A percentile compares a stretch with the other conserved stretches of the same genome.
phyloP scores from a whole-genome alignment of 2,329 filamentous ascomycete genomes.

The Exserohilum rostratum region DNA sequence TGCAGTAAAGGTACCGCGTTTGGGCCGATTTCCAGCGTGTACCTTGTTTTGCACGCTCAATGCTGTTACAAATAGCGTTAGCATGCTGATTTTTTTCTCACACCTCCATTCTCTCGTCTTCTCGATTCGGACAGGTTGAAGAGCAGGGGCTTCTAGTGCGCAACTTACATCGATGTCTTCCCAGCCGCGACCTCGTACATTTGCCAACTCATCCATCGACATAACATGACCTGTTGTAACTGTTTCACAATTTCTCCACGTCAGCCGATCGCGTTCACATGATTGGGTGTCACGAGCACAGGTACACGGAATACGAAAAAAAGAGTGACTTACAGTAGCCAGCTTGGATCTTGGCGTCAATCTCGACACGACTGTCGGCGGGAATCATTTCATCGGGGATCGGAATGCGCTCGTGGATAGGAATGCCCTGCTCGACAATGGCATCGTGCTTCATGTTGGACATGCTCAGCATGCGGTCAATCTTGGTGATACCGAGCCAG shows the following conservation, averaged over 20 bases:
- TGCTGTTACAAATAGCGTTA: slow-evolving; percentile 40
- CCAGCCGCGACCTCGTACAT: slow-evolving; percentile 90
- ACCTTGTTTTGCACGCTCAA: slow-evolving; percentile 16
- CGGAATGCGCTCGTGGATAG: slow-evolving; percentile 87
- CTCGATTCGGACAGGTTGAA: slow-evolving; percentile 5
- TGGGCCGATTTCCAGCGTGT: slow-evolving; percentile 6
- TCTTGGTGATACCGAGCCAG: slow-evolving; percentile 98
- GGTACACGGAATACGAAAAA: not conserved
- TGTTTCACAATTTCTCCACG: slow-evolving; percentile 25
- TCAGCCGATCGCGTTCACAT: slow-evolving; percentile 22
- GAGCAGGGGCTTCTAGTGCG: slow-evolving; percentile 4
- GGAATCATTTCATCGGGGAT: slow-evolving; percentile 95
- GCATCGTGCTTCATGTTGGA: slow-evolving; percentile 96
- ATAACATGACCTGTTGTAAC: slow-evolving; percentile 88
- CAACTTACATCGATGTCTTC: slow-evolving; percentile 67
- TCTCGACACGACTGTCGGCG: slow-evolving; percentile 94
- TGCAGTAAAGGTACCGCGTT: slow-evolving; percentile 1
- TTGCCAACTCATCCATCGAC: slow-evolving; percentile 82
- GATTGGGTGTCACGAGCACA: not conserved
- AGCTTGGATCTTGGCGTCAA: slow-evolving; percentile 97
- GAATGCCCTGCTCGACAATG: slow-evolving; percentile 83
- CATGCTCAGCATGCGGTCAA: slow-evolving; percentile 98
- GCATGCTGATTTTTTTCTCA: no score
- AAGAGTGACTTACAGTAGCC: slow-evolving; percentile 68
- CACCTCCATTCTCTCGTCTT: no score